These are phyloP conservation scores for Fusarium robinianum DNA, from an alignment of 2,329 filamentous ascomycete genomes.

Conservation along the genomic window DNA sequence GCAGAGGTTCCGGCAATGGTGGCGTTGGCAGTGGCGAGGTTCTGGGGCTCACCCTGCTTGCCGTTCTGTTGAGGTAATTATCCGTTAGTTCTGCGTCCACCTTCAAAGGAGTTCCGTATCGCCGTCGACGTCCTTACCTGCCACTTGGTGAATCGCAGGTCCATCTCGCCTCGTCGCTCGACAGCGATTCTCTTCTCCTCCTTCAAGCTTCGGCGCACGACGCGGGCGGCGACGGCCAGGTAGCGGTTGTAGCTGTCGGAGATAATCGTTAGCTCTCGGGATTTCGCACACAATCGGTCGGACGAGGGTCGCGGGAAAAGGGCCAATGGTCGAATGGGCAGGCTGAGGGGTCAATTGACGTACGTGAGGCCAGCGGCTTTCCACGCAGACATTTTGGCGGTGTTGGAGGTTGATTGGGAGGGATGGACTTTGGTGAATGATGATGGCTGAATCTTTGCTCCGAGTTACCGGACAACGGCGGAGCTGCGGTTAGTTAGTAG, in stretches of 20 bases:
- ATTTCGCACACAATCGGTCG: conserved; percentile 24
- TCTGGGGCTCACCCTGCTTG: conserved; percentile 88
- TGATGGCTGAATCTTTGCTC: conserved; percentile 45
- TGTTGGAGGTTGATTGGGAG: conserved; percentile 42
- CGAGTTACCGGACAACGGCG: conserved; percentile 38
- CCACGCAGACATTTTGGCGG: conserved; percentile 90
- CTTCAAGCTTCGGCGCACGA: conserved; percentile 95
- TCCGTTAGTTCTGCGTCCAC: conserved; percentile 31
- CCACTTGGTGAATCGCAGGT: conserved; percentile 93
- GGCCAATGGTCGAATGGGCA: conserved; percentile 22
- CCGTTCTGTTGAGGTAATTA: conserved; percentile 71
- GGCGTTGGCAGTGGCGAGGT: conserved; percentile 63
- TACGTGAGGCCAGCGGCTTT: conserved; percentile 97
- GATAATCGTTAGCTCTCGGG: conserved; percentile 43
- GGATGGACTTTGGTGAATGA: conserved; percentile 39
- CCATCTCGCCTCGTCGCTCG: conserved; percentile 88
- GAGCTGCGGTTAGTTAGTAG: conserved; percentile 26
- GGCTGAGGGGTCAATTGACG: conserved; percentile 49
- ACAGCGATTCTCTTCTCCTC: conserved; percentile 86
- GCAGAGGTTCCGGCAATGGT: conserved; percentile 46
- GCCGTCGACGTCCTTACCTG: conserved; percentile 62
- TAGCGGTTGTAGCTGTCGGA: conserved; percentile 95
- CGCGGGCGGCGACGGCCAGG: conserved; percentile 91
- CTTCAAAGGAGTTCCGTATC: conserved; percentile 3
- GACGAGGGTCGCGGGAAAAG: conserved; percentile 1